A percentile compares a stretch with the other conserved stretches of the same genome.
Evolutionary conservation across 352 stramenopile genomes (phyloP).

Genomic region (Phytophthora fragariaefolia): DNA sequence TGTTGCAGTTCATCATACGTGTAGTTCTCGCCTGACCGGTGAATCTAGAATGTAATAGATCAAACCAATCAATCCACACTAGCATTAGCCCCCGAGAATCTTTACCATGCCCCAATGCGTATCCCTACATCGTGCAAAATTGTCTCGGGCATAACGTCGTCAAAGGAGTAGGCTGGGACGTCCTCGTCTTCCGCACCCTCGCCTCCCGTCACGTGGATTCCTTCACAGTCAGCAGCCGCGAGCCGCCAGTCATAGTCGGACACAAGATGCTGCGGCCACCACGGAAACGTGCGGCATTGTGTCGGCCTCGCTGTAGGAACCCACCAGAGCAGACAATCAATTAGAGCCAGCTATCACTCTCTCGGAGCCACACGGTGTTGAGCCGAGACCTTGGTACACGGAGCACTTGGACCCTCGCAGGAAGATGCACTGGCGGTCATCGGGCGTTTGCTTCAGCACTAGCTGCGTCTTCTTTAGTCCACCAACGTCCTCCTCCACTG

Average conservation of each 20-base stretch:
- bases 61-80: slow-evolving; percentile 4
- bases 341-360: no score
- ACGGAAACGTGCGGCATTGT: slow-evolving; percentile 84
- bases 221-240: slow-evolving; percentile 67
- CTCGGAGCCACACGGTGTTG: no score
- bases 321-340: not conserved
- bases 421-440: slow-evolving; percentile 75
- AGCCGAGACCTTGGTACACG: slow-evolving; percentile 68
- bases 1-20: slow-evolving; percentile 71
- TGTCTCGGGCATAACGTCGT: slow-evolving; percentile 63
- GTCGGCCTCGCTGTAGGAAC: slow-evolving; percentile 59
- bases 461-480: slow-evolving; percentile 37
- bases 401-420: slow-evolving; percentile 70
- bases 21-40: slow-evolving; percentile 75
- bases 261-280: slow-evolving; percentile 81
- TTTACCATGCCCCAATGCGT: not conserved
- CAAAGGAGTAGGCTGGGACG: slow-evolving; percentile 36
- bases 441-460: slow-evolving; percentile 51
- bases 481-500: slow-evolving; percentile 20
- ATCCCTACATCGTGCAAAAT: slow-evolving; percentile 72
- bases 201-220: slow-evolving; percentile 39
- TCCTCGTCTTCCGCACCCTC: slow-evolving; percentile 7
- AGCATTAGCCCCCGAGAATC: not conserved
- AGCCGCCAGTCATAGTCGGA: slow-evolving; percentile 84
- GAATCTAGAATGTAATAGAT: slow-evolving; percentile 49